Percentiles rank a stretch among this genome's conserved stretches.
These are phyloP conservation scores for Phlebiopsis flavidoalba DNA, from an alignment of 768 basidiomycete genomes.

Conservation along the genomic window DNA sequence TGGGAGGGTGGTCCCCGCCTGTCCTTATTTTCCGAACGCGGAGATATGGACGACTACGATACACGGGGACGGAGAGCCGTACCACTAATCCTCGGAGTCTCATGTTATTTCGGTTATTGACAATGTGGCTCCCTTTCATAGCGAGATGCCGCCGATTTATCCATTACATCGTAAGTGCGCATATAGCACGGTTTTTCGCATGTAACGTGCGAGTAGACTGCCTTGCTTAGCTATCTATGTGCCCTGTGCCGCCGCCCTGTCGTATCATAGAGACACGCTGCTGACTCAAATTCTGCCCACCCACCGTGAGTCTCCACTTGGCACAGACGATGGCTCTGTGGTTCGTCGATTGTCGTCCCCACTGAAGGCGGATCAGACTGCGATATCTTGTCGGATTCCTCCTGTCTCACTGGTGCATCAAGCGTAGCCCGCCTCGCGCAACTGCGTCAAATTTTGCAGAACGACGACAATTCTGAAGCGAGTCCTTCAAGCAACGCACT, in stretches of 20 bases:
- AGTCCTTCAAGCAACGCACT: conserved; percentile 57
- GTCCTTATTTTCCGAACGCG: too few species aligned
- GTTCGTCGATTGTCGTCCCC: conserved; percentile 72
- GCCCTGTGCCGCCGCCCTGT: conserved; percentile 74
- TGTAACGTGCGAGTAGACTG: not conserved
- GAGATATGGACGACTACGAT: conserved; percentile 1
- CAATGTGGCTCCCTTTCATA: conserved; percentile 65
- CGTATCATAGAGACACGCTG: too few species aligned
- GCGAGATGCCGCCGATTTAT: conserved; percentile 61
- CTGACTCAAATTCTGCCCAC: conserved; percentile 70
- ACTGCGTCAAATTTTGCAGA: conserved; percentile 67
- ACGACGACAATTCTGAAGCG: conserved; percentile 81
- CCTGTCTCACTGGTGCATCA: conserved; percentile 59
- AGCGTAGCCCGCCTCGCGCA: conserved; percentile 45
- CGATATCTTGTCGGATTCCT: conserved; percentile 71
- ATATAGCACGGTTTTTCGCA: not conserved
- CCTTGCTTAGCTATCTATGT: conserved; percentile 59
- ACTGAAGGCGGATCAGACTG: conserved; percentile 71
- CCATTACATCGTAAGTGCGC: conserved; percentile 62
- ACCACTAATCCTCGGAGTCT: conserved; percentile 27
- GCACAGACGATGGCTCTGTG: conserved; percentile 28
- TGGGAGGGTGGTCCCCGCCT: conserved; percentile 48
- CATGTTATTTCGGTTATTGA: conserved; percentile 83
- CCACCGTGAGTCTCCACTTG: too few species aligned
- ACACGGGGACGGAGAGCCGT: conserved; percentile 2